phyloP scores from a whole-genome alignment of 1,139 yeast genomes.

The Wickerhamomyces sp. region DNA sequence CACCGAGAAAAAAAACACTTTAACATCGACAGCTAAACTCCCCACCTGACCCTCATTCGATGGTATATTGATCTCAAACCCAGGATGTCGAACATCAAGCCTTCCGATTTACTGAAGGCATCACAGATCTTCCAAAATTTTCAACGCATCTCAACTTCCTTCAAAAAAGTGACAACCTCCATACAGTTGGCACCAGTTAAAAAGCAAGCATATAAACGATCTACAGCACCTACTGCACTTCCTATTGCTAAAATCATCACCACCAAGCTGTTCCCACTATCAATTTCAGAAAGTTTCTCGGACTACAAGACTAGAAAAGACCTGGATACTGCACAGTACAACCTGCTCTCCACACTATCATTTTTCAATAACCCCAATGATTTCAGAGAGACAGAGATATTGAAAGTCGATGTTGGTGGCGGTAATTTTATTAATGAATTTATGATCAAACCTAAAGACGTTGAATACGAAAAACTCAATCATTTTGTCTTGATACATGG shows the following conservation, averaged over 20 bases:
- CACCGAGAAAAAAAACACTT: too few relatives aligned
- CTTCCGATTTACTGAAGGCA: slow-evolving; percentile 1
- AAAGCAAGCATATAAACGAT: slow-evolving; percentile 29
- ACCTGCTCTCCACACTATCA: slow-evolving; percentile 35
- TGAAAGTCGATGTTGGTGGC: slow-evolving; percentile 36
- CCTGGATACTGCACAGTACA: slow-evolving; percentile 46
- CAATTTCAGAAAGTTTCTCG: slow-evolving; percentile 42
- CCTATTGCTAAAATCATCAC: slow-evolving; percentile 47
- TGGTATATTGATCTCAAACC: too few relatives aligned
- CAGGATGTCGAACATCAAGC: slow-evolving; percentile 6
- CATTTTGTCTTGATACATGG: slow-evolving; percentile 72
- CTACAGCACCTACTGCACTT: slow-evolving; percentile 61
- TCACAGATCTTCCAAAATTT: slow-evolving; percentile 3
- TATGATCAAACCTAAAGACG: slow-evolving; percentile 44
- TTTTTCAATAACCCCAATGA: slow-evolving; percentile 15
- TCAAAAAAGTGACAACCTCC: not conserved
- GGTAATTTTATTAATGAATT: slow-evolving; percentile 58
- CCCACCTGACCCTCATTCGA: too few relatives aligned
- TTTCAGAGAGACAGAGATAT: slow-evolving; percentile 27
- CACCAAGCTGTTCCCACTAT: slow-evolving; percentile 52
- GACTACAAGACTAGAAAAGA: slow-evolving; percentile 43
- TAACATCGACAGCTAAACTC: too few relatives aligned
- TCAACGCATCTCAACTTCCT: slow-evolving; percentile 3
- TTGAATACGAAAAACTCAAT: slow-evolving; percentile 30
- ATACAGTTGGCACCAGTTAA: not conserved